phyloP scores from a whole-genome alignment of 306 rosid genomes.

The Cucurbita argyrosperma region DNA sequence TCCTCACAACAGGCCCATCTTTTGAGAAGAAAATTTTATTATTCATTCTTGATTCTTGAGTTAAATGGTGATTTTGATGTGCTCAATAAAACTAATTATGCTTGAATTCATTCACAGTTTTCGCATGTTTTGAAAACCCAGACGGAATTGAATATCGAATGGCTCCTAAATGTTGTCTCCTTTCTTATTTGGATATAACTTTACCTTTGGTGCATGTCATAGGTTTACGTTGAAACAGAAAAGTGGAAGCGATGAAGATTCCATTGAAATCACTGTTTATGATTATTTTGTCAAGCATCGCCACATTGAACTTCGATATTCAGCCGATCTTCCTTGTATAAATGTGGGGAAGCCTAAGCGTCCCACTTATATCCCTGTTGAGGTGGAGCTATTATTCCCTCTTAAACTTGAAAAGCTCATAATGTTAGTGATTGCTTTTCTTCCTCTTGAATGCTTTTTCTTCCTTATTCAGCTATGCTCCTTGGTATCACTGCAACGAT shows the following conservation, averaged over 20 bases:
- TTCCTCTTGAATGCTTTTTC: not conserved
- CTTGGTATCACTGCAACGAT: slow-evolving; percentile 74
- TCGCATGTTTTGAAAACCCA: not conserved
- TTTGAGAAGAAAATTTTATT: not conserved
- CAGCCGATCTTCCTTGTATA: slow-evolving; percentile 67
- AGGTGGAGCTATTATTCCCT: slow-evolving; percentile 27
- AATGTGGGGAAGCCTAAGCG: slow-evolving; percentile 92
- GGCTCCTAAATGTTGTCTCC: not conserved
- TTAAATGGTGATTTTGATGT: not conserved
- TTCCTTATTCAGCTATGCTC: slow-evolving; percentile 43
- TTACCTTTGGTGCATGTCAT: not conserved
- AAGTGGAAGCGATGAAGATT: slow-evolving; percentile 18
- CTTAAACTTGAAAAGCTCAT: not conserved
- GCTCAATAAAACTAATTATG: not conserved
- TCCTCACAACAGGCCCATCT: not conserved
- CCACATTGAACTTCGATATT: slow-evolving; percentile 40
- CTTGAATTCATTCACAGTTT: not conserved
- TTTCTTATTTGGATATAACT: not conserved
- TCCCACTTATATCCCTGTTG: slow-evolving; percentile 71
- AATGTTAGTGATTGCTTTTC: not conserved
- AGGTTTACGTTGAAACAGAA: slow-evolving; percentile 56
- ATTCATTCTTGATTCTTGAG: not conserved
- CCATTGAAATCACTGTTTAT: slow-evolving; percentile 53
- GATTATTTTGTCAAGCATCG: slow-evolving; percentile 66
- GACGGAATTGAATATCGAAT: not conserved